Evolutionary conservation across 2,329 filamentous ascomycete genomes (phyloP).

Genomic region (Mariannaea elegans): DNA sequence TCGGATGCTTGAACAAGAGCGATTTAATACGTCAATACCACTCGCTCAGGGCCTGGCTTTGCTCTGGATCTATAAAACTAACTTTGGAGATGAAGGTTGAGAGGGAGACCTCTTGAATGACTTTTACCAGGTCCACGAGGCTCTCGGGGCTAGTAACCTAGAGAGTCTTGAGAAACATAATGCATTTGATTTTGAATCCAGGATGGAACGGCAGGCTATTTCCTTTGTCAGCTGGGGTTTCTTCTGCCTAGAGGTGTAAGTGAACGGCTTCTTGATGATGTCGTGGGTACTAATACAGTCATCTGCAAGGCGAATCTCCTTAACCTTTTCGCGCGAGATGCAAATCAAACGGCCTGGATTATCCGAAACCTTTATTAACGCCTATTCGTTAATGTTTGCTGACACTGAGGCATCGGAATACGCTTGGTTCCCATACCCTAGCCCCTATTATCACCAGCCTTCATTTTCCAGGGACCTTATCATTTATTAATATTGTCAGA

Average conservation of each 20-base stretch:
- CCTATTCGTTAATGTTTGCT: background rate
- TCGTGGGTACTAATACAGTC: background rate
- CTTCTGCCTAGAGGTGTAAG: constrained; percentile 35
- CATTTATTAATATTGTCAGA: background rate
- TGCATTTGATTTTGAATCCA: background rate
- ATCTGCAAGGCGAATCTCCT: background rate
- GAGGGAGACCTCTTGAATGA: background rate
- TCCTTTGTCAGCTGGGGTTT: constrained; percentile 33
- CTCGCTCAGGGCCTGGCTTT: constrained; percentile 30
- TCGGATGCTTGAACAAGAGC: constrained; percentile 5
- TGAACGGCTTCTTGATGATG: background rate
- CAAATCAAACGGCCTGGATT: background rate
- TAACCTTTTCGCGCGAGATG: constrained; percentile 1
- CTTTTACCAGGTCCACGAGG: background rate
- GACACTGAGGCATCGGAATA: background rate
- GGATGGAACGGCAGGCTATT: constrained; percentile 7
- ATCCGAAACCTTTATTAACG: background rate
- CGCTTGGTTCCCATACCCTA: background rate
- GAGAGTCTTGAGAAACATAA: background rate
- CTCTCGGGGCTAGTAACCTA: background rate
- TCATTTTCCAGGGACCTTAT: background rate
- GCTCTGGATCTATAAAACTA: constrained; percentile 29
- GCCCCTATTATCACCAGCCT: background rate
- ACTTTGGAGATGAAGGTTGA: constrained; percentile 16
- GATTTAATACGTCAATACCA: constrained; percentile 12